Evolutionary conservation across 208 protist genomes (phyloP).

Genomic region (Crithidia brevicula): DNA sequence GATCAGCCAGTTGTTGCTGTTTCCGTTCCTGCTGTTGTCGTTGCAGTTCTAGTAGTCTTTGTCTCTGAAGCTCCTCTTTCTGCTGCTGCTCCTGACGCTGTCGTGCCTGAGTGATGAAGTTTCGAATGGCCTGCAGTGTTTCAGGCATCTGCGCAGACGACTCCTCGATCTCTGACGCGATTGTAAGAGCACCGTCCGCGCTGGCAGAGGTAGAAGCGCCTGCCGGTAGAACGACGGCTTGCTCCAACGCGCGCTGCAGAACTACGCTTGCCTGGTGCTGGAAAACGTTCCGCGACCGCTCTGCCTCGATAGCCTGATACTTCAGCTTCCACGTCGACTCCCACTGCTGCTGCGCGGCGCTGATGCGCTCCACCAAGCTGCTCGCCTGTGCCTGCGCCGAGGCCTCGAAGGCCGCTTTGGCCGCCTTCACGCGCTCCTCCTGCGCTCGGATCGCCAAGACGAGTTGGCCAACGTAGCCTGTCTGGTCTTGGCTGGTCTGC

Average conservation of each 20-base stretch:
- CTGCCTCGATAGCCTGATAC: slow-evolving; percentile 38
- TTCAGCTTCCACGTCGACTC: slow-evolving; percentile 67
- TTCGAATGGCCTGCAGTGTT: slow-evolving; percentile 36
- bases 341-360: slow-evolving; percentile 56
- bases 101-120: slow-evolving; percentile 32
- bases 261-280: slow-evolving; percentile 44
- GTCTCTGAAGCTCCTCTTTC: slow-evolving; percentile 8
- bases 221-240: slow-evolving; percentile 23
- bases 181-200: background rate
- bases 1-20: slow-evolving; percentile 2
- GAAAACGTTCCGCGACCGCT: slow-evolving; percentile 50
- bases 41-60: slow-evolving; percentile 18
- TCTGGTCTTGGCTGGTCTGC: slow-evolving; percentile 40
- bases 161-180: slow-evolving; percentile 18
- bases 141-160: slow-evolving; percentile 18
- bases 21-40: slow-evolving; percentile 19
- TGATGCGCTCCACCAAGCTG: slow-evolving; percentile 58
- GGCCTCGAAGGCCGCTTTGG: slow-evolving; percentile 58
- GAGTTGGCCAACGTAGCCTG: slow-evolving; percentile 52
- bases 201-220: background rate
- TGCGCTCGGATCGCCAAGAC: slow-evolving; percentile 61
- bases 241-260: slow-evolving; percentile 59
- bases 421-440: slow-evolving; percentile 50
- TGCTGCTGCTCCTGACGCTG: slow-evolving; percentile 28
- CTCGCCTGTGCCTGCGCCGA: slow-evolving; percentile 49